These are phyloP conservation scores for Populus simonii DNA, from an alignment of 345 rosid species.

Conservation along the genomic window DNA sequence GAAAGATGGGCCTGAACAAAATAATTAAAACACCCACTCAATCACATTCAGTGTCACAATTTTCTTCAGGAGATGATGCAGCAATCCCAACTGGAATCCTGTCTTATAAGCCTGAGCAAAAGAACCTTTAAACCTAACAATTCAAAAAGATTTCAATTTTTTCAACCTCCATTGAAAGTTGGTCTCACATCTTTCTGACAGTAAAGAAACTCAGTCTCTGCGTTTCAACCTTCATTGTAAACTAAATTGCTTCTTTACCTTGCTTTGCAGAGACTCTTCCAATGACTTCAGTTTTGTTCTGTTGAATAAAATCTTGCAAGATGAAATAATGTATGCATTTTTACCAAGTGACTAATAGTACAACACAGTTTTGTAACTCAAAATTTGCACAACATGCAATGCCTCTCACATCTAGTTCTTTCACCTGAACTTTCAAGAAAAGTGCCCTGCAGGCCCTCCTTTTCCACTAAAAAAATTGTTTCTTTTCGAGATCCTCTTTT, in stretches of 20 bases:
- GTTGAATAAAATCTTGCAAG: background rate
- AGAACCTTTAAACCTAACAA: slow-evolving; percentile 21
- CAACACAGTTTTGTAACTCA: background rate
- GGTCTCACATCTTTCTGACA: slow-evolving; percentile 18
- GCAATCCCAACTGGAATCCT: slow-evolving; percentile 29
- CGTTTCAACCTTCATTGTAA: slow-evolving; percentile 3
- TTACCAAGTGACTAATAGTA: background rate
- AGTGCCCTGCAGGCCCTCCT: background rate
- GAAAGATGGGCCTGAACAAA: slow-evolving; percentile 17
- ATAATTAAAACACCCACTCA: slow-evolving; percentile 38
- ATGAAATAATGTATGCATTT: background rate
- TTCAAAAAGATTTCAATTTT: slow-evolving; percentile 15
- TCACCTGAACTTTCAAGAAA: slow-evolving; percentile 10
- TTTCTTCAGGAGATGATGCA: slow-evolving; percentile 23
- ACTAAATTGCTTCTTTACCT: background rate
- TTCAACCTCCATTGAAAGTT: slow-evolving; percentile 22
- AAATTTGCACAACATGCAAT: background rate
- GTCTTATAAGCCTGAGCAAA: slow-evolving; percentile 12
- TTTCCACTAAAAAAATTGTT: background rate
- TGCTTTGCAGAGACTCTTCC: background rate
- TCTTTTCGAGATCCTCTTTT: slow-evolving; percentile 3
- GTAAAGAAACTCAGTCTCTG: slow-evolving; percentile 7
- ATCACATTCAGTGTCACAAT: slow-evolving; percentile 31
- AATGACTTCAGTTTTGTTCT: background rate
- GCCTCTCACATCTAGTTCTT: background rate